These are phyloP conservation scores for Aspergillus arachidicola DNA, from an alignment of 2,329 filamentous ascomycete genomes.

Conservation along the genomic window DNA sequence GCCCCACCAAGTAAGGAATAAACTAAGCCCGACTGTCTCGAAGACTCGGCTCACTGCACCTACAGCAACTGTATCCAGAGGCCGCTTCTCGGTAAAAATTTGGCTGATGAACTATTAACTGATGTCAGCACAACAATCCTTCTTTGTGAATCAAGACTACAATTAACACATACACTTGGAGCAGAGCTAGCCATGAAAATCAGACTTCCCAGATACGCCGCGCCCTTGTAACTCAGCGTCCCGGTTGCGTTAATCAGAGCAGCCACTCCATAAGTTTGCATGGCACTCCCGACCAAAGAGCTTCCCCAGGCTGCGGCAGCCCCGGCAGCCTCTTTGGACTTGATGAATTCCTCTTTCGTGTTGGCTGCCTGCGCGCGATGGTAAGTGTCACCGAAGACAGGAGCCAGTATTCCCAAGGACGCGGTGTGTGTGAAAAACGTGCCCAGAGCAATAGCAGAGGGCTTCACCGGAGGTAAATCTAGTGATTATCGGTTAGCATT, in stretches of 20 bases:
- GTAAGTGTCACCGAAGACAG: conserved; percentile 93
- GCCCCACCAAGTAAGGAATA: conserved; percentile 97
- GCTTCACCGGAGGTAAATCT: conserved; percentile 86
- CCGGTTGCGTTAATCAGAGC: conserved; percentile 93
- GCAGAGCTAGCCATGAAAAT: conserved; percentile 91
- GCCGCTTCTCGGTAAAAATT: conserved; percentile 86
- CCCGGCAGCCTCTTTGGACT: conserved; percentile 86
- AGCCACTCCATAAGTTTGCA: conserved; percentile 88
- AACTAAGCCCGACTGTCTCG: conserved; percentile 87
- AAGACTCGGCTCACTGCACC: conserved; percentile 81
- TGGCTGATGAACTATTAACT: conserved; percentile 75
- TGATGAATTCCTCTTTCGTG: conserved; percentile 94
- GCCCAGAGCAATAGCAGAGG: conserved; percentile 94
- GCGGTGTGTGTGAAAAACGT: conserved; percentile 93
- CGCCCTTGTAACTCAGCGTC: conserved; percentile 94
- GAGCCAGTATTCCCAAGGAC: conserved; percentile 82
- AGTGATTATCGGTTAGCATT: conserved; percentile 12
- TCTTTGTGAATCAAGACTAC: no score
- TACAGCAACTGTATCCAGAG: conserved; percentile 85
- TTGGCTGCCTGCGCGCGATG: conserved; percentile 87
- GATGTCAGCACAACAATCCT: conserved; percentile 12
- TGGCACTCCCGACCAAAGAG: conserved; percentile 81
- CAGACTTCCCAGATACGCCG: conserved; percentile 85
- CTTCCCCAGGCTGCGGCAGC: conserved; percentile 89
- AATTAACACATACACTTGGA: conserved; percentile 68